Evolutionary conservation across 306 rosid species (phyloP), one percentile per base, ranked within the genome.

Genomic region (Trifolium repens): DNA sequence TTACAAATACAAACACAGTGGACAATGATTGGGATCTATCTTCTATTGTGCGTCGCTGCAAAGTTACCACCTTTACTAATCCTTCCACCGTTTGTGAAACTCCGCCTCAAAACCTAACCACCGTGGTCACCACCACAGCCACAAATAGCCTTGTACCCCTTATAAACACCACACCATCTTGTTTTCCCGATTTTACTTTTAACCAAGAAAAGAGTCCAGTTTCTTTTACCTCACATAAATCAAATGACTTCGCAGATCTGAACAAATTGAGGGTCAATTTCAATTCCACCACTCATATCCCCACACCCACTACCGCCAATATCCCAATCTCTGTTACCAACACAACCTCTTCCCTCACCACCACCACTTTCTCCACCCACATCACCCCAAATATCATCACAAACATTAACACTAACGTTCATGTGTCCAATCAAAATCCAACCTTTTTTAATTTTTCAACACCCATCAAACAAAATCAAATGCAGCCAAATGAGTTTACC

Each of bases 41-140:
- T 57, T 93, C 98, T 1, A 87, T 93, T 12, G 96, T 93, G 5
- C 66, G 93, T 43, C 75, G 96, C 57, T 90, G 88, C 82, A 85
- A 78, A 75, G 55, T 84, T 53, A 42, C 76, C 2, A 46, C 73
- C 47, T 27, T 69, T 11, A 5, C 80, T 32, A 32, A 4, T 37
- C 7, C 8, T 14, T 27, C 52, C 30, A 58, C 60, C 46, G 34
- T 15, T 64, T 35, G 46, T n/a, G 40, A 53, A 57, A 43, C 79
- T 55, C 60, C 69, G 44, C 42, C 49, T 9, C 11, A 43, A n/a
- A n/a, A 8, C 57, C 57, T 16, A 30, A 15, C 47, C 2, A 7
- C 9, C 2, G 2, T 7, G 1, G 2, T 7, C 42, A 39, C 9
- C 9, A 39, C 42, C 42, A 39, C 35, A 1, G 4, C 35, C 35